Conservation (phyloP, 352 stramenopile species). For the Pythium guiyangense region DNA sequence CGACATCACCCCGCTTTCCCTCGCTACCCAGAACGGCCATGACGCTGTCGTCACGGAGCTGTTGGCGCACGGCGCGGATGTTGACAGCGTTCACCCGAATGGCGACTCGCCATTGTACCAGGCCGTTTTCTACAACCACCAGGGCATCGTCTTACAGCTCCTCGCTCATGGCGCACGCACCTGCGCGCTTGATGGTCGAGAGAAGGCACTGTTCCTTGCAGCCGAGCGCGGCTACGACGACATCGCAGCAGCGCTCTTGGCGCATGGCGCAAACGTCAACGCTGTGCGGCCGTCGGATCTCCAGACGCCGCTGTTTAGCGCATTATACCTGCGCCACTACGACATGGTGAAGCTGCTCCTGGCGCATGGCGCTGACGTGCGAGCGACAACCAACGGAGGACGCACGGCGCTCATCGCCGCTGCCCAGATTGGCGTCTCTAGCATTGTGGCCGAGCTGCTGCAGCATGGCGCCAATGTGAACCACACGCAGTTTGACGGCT, state of each 20-base stretch:
- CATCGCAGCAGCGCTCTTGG: neutral
- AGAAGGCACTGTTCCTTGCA: neutral
- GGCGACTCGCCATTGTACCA: neutral
- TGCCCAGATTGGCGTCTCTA: too few species aligned
- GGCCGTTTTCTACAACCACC: neutral
- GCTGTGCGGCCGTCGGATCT: too few species aligned
- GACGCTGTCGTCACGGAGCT: neutral
- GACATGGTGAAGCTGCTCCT: too few species aligned
- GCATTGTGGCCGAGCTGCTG: neutral
- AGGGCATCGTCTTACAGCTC: neutral
- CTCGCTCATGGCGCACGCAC: neutral
- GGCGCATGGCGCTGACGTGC: too few species aligned
- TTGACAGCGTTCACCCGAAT: neutral
- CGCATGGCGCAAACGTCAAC: too few species aligned
- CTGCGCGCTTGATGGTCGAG: neutral
- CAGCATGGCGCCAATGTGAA: neutral
- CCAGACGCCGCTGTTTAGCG: too few species aligned
- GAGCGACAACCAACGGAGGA: too few species aligned
- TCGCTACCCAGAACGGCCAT: too few species aligned
- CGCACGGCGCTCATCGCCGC: too few species aligned
- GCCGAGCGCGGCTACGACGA: neutral
- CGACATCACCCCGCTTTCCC: neutral
- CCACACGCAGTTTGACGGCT: too few species aligned
- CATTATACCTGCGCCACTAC: too few species aligned
- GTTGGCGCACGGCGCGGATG: neutral